Base-by-base conservation (phyloP, 2,329 filamentous ascomycete species). In the Aspergillus ustus region DNA sequence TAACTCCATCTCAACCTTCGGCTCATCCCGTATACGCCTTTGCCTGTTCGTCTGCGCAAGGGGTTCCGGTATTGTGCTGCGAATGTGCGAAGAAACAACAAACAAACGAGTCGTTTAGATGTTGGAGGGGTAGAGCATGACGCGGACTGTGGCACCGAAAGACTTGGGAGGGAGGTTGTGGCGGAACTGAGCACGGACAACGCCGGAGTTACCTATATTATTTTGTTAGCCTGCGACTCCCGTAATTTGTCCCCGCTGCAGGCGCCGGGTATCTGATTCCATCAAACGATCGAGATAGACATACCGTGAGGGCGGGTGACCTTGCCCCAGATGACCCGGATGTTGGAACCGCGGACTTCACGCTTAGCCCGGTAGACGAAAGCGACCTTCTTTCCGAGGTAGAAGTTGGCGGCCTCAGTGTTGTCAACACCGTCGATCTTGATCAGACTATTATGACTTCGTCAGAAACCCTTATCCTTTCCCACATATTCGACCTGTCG, bases 251-350 rank as follows among this genome's bases (percentile, higher is more conserved):
- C 22, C 37, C 28, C 25, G 17, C 28, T 44, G 48, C n/a, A 43
- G 31, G 28, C 51, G 40, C 25, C 29, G 20, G 22, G 19, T 37
- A 22, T 37, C 43, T 11, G 29, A 56, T 60, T 31, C 43, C 28
- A 22, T 37, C 20, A 48, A 61, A 65, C 53, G 57, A 28, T 53
- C 53, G 34, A 40, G 34, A 37, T 40, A 15, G 5, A 81, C 83
- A 75, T 91, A 94, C 91, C 94, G 85, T 98, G 94, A 81, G 93
- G 90, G 79, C 93, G 87, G 80, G 92, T 96, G 81, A 98, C 90
- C 87, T 97, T 97, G 86, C 94, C 94, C 93, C 93, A 98, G 86
- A 98, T 97, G 75, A 98, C 91, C 79, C 94, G 89, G 85, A 98
- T 96, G 90, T 98, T 98, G 82, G 93, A 94, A 81, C 95, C 95